Evolutionary conservation across 2,329 filamentous ascomycete genomes (phyloP), one percentile per base, ranked within the genome.

Genomic region (Aspergillus pseudotamarii): DNA sequence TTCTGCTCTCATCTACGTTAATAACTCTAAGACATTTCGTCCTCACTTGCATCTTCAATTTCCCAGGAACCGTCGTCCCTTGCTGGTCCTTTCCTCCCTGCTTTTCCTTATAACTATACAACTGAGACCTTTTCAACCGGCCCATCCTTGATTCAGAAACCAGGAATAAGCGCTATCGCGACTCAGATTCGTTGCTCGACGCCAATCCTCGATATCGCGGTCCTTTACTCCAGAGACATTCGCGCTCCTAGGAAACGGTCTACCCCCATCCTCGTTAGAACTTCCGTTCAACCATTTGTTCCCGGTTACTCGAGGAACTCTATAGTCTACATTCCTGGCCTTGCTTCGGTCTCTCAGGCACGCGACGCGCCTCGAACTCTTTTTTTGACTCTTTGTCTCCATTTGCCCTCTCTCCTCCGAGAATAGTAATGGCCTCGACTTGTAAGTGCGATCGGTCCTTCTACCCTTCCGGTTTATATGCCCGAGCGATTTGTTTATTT

Each of bases 261-360:
- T 32, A 55, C 51, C 9, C 36, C 34, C 46, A 43, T 32, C 58
- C 56, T 38, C 60, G 63, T 58, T 57, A 56, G 58, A 57, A 58
- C 58, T 41, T 45, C 50, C 34, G 45, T 46, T 57, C 34, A 45
- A 34, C 53, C 55, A 61, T 69, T 70, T 67, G 68, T 66, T 68
- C 64, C 65, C 62, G 53, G 74, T 78, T 75, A 76, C 75, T 71
- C 68, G 34, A 76, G 72, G 69, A 74, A 71, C 68, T 69, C 71
- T 62, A 76, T 76, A 77, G 72, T 71, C 71, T 73, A 74, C 76
- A 78, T 78, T 78, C 76, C 73, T 76, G 74, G 75, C 74, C 75
- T 78, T 78, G 75, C 75, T 73, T 77, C 61, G 68, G 61, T 67
- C 69, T 63, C 68, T 69, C 58, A 66, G 75, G 73, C 72, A 78